Percentiles rank a stretch among this genome's conserved stretches.
Conservation (phyloP, 495 filamentous ascomycete species). For the Hypoxylon lienhwacheense region DNA sequence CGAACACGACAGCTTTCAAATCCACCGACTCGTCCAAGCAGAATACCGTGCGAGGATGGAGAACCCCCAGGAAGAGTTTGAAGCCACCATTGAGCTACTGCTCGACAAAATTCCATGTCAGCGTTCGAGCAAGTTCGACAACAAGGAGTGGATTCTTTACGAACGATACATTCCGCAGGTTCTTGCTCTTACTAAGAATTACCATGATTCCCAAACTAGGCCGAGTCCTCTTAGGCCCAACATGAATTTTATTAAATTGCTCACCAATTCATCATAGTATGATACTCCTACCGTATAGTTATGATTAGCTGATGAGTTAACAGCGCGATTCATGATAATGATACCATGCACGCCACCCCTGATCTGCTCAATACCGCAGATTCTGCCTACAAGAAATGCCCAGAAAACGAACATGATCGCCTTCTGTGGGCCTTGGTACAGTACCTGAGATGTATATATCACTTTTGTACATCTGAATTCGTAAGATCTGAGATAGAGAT, state of each 20-base stretch:
- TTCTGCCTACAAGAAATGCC: slow-evolving; percentile 7
- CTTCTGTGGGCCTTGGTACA: slow-evolving; percentile 10
- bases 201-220: slow-evolving; percentile 7
- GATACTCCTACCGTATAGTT: neutral
- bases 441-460: slow-evolving; percentile 11
- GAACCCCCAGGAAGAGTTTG: slow-evolving; percentile 28
- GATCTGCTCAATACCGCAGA: slow-evolving; percentile 7
- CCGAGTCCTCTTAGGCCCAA: slow-evolving; percentile 9
- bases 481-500: slow-evolving; percentile 10
- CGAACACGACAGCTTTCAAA: slow-evolving; percentile 12
- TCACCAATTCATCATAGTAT: slow-evolving; percentile 13
- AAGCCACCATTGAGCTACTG: slow-evolving; percentile 2
- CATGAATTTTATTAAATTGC: slow-evolving; percentile 7
- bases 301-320: neutral
- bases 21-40: slow-evolving; percentile 36
- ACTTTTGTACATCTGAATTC: slow-evolving; percentile 15
- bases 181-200: slow-evolving; percentile 8
- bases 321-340: slow-evolving; percentile 16
- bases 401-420: neutral
- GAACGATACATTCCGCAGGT: slow-evolving; percentile 17
- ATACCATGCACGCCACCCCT: slow-evolving; percentile 6
- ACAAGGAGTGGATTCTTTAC: slow-evolving; percentile 17
- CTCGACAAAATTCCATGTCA: slow-evolving; percentile 7
- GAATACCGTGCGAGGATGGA: slow-evolving; percentile 28
- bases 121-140: slow-evolving; percentile 8